These are phyloP conservation scores for Balansia obtecta DNA, from an alignment of 2,329 filamentous ascomycete species.

Conservation along the genomic window DNA sequence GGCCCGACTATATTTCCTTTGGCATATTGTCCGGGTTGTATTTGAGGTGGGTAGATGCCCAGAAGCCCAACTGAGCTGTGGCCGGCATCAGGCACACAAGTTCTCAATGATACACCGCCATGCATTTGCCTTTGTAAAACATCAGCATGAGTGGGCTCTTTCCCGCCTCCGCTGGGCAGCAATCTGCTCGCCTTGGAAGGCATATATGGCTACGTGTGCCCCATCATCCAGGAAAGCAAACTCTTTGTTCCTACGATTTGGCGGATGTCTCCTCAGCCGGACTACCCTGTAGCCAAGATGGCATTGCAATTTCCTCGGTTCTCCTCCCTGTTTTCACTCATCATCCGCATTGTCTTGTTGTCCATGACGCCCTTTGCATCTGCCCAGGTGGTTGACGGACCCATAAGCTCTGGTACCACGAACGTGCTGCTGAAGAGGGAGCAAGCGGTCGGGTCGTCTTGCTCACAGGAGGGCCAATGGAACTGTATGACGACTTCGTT, in stretches of 20 bases:
- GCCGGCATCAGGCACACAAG: too few relatives aligned
- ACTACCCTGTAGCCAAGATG: background rate
- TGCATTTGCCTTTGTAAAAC: too few relatives aligned
- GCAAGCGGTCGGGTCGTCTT: slow-evolving; percentile 24
- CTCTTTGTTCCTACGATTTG: too few relatives aligned
- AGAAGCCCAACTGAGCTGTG: too few relatives aligned
- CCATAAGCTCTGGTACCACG: background rate
- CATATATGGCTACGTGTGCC: too few relatives aligned
- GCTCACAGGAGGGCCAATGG: slow-evolving; percentile 38
- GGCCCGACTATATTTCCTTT: too few relatives aligned
- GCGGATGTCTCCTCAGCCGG: background rate
- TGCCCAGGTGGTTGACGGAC: background rate
- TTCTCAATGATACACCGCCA: too few relatives aligned
- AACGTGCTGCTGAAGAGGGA: slow-evolving; percentile 11
- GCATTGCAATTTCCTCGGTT: background rate
- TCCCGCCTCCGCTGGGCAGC: slow-evolving; percentile 14
- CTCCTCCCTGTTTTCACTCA: background rate
- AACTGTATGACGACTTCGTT: slow-evolving; percentile 37
- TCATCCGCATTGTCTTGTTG: background rate
- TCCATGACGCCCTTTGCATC: background rate
- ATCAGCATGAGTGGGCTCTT: too few relatives aligned
- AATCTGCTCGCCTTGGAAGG: slow-evolving; percentile 7
- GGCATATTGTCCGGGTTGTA: too few relatives aligned
- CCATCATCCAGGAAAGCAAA: too few relatives aligned
- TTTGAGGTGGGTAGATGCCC: too few relatives aligned